Evolutionary conservation across 2,329 filamentous ascomycete genomes (phyloP), one percentile per base, ranked within the genome.

Genomic region (Xylaria sp.): DNA sequence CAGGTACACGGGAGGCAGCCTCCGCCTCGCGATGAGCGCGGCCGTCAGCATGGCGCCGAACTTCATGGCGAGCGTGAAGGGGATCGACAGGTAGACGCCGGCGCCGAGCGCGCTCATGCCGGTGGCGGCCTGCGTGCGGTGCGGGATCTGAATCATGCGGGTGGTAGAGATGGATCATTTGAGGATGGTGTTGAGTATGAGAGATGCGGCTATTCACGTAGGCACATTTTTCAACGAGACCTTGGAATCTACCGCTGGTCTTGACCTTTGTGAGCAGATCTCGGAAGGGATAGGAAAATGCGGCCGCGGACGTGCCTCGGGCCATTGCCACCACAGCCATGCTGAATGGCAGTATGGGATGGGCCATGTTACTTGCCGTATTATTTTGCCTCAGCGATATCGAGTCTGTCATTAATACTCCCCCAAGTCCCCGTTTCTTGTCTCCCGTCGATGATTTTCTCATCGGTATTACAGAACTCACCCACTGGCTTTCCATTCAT

Each of bases 191-290:
- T n/a, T n/a, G n/a, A n/a, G n/a, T n/a, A n/a, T n/a, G n/a, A n/a
- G n/a, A 3, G 60, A 63, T 59, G 52, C 51, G 8, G 53, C 57
- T 44, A 37, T 63, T 40, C 60, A 61, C 21, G 60, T 62, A 59
- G 2, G 55, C 50, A 43, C 11, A 51, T 40, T 34, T 37, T 38
- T 44, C 6, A 37, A 44, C 16, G 11, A 11, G 20, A 41, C 42
- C 17, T 44, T 22, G 17, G 44, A 39, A 18, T 34, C 17, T 24
- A 46, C 46, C 47, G 18, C 39, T 39, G 18, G 39, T 21, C 21
- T 20, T n/a, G 17, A 54, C n/a, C 38, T 50, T 44, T 20, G 40
- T 48, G 40, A 2, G 11, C 47, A 61, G 59, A 59, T 61, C 56
- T 39, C 59, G 24, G 59, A 61, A 53, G 59, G 59, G 39, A 59